These are phyloP conservation scores for Beta lomatogona DNA, from an alignment of 179 eudicot genomes.

Conservation along the genomic window DNA sequence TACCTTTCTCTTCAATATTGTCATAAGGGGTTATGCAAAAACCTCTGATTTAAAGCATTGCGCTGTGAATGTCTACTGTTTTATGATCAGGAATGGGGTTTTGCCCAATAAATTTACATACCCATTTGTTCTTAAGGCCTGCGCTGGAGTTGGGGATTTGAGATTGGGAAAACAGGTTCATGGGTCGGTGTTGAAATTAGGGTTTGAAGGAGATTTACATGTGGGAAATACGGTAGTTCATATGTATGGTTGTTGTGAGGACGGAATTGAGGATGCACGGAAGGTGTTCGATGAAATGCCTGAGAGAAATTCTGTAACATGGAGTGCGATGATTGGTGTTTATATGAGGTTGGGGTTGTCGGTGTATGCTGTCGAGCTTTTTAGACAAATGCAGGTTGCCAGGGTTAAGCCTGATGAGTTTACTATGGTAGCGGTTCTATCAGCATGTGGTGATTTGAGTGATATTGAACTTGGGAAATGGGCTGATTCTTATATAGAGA, in stretches of 20 bases:
- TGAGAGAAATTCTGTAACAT: conserved; percentile 38
- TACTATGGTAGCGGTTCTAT: conserved; percentile 54
- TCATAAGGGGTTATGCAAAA: conserved; percentile 49
- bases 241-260: conserved; percentile 51
- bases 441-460: conserved; percentile 63
- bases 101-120: conserved; percentile 59
- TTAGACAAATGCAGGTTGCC: conserved; percentile 53
- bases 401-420: conserved; percentile 54
- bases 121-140: conserved; percentile 64
- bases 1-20: conserved; percentile 55
- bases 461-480: conserved; percentile 65
- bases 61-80: conserved; percentile 34
- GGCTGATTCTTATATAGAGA: conserved; percentile 48
- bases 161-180: conserved; percentile 49
- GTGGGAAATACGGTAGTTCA: conserved; percentile 57
- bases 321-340: conserved; percentile 66
- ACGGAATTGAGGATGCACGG: conserved; percentile 42
- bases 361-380: conserved; percentile 43
- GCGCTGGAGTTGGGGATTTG: conserved; percentile 47
- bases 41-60: conserved; percentile 29
- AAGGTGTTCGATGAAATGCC: conserved; percentile 65
- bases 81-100: conserved; percentile 37
- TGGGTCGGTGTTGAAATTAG: conserved; percentile 49
- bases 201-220: conserved; percentile 49
- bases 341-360: conserved; percentile 47